Base-by-base conservation (phyloP, 2,329 filamentous ascomycete species). In the Penicillium fuscoglaucum region DNA sequence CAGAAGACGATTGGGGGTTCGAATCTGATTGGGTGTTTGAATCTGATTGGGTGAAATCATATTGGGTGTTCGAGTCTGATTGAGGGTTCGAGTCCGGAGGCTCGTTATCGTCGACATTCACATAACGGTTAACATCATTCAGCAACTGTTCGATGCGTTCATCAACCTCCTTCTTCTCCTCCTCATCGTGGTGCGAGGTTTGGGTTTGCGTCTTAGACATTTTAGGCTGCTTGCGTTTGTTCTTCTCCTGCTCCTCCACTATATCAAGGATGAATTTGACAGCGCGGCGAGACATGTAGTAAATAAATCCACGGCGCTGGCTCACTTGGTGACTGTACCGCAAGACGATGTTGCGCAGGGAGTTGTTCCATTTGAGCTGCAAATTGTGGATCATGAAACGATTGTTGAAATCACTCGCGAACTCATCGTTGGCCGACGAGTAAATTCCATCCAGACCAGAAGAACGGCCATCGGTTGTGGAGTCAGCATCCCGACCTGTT, bases 181-280 rank as follows among this genome's bases (percentile, higher is more conserved):
- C 83, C 43, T 88, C 85, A 43, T 86, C 85, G 17, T 83, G 81
- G 29, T 44, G 29, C 13, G 43, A 58, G 19, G 55, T 63, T 58
- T 60, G 44, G 59, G 63, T 49, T 41, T 9, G 70, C 65, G 55
- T 59, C 62, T 68, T 66, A 60, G 70, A 68, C 55, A 78, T 68
- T 52, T 74, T 66, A 6, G 70, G 65, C 46, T 72, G 66, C 59
- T 76, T 77, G 53, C 75, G 75, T 70, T 90, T 90, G 21, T 86
- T 85, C 73, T 90, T 95, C 65, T 86, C 85, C 74, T 97, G 93
- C 72, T 99, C 95, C 56, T 98, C 93, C 3, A 99, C 90, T 66
- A 99, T 96, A 74, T 99, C 95, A 10, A 98, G 81, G 58, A 99
- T 98, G 72, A 99, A 99, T 70, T 98, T 99, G 70, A 99, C 90